Evolutionary conservation across 768 basidiomycete genomes (phyloP).

Genomic region (Calocera cornea): DNA sequence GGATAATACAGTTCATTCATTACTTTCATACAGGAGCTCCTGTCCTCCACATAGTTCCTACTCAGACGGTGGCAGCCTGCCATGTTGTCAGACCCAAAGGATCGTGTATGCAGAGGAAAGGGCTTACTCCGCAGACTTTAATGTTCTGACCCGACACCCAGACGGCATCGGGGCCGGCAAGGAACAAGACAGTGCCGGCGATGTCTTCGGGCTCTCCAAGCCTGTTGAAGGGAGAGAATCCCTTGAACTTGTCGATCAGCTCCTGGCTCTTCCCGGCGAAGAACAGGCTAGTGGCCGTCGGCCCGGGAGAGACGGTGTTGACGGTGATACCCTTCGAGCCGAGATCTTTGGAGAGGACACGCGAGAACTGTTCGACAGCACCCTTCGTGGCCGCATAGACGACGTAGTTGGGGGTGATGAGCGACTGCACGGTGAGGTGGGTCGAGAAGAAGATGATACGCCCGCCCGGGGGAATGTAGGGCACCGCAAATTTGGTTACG

Average conservation of each 20-base stretch:
- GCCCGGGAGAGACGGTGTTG: conserved; percentile 7
- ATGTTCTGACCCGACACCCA: conserved; percentile 49
- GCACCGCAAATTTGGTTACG: neutral
- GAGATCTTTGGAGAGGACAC: neutral
- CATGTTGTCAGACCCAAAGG: neutral
- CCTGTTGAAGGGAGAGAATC: neutral
- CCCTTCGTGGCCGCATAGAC: conserved; percentile 5
- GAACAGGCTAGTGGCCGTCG: conserved; percentile 12
- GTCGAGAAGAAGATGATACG: conserved; percentile 9
- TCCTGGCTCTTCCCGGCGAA: conserved; percentile 2
- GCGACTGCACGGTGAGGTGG: neutral
- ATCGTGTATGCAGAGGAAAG: neutral
- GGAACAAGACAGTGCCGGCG: conserved; percentile 24
- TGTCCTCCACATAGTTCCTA: no score
- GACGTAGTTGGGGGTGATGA: conserved; percentile 4
- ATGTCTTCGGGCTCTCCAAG: conserved; percentile 1
- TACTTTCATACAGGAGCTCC: no score
- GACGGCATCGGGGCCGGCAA: conserved; percentile 38
- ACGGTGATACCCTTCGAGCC: neutral
- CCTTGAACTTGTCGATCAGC: conserved; percentile 2
- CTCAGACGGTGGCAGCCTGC: neutral
- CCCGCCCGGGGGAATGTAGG: neutral
- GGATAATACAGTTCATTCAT: no score
- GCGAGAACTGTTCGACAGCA: conserved; percentile 5
- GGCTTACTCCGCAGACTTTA: conserved; percentile 38